Base-by-base conservation (phyloP, 768 basidiomycete species). In the Boletus rubropictus region DNA sequence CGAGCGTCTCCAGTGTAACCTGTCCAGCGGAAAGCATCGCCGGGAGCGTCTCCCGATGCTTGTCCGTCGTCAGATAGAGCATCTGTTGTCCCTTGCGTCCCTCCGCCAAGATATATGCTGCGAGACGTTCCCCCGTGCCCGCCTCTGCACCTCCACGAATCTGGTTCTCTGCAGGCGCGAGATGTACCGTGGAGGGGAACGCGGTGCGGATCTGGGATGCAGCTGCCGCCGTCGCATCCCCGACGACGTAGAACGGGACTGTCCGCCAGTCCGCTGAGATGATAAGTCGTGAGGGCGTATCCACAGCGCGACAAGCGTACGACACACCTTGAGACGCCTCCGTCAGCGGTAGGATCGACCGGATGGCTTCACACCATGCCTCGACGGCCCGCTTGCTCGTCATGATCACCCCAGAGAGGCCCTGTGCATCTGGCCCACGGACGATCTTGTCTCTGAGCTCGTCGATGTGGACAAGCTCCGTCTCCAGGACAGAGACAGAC, bases 31-130 rank as follows among this genome's bases (percentile, higher is more conserved):
- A 47, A 31, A 92, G 67, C 8, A 82, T 71, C 14, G 51, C 67
- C 0, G 78, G 67, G 2, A 92, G 64, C 0, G 78, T 82, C 51
- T 89, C 86, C 15, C 79, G 72, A 49, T 88, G 90, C 71, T 92
- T 94, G 74, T 93, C 91, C 18, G 90, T 90, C 10, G 82, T 88
- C 8, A 95, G 74, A 60, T 89, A 91, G 6, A 93, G 62, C 39
- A 93, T 59, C 21, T 45, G 54, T 28, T 28, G 52, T 4, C 28
- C 51, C 5, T 38, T 21, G 10, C 49, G 31, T 1, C 63, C 41
- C 42, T 76, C 72, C 0, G 51, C 38, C 37, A 84, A 55, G 50
- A 92, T 86, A 57, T 80, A 86, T 14, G 62, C 67, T 1, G 80
- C 86, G 11, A 90, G 79, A 31, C 73, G 69, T 55, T 82, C 82